These are phyloP conservation scores for Exutisphaerella laricina DNA, from an alignment of 2,329 filamentous ascomycete species.

Conservation along the genomic window DNA sequence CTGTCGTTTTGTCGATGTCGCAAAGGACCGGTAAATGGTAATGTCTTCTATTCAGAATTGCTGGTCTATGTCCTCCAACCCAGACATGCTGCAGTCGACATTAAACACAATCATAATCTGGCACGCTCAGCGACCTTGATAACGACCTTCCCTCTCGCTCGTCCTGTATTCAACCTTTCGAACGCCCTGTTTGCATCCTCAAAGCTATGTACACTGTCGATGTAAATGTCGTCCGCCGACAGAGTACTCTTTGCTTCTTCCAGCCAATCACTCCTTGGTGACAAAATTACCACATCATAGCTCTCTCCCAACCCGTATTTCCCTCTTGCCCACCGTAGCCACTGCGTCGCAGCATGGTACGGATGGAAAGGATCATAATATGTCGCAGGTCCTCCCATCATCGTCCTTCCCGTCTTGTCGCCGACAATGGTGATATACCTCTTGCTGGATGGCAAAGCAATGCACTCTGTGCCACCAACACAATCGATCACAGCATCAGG, in stretches of 20 bases:
- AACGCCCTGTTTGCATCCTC: slow-evolving; percentile 45
- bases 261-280: slow-evolving; percentile 44
- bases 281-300: slow-evolving; percentile 41
- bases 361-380: slow-evolving; percentile 28
- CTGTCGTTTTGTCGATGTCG: too few relatives aligned
- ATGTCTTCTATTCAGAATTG: too few relatives aligned
- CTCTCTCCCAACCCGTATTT: slow-evolving; percentile 32
- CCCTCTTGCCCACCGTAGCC: slow-evolving; percentile 35
- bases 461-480: slow-evolving; percentile 43
- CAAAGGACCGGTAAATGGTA: too few relatives aligned
- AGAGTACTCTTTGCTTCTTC: slow-evolving; percentile 51
- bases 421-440: slow-evolving; percentile 46
- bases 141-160: slow-evolving; percentile 33
- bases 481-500: slow-evolving; percentile 57
- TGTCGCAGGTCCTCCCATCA: slow-evolving; percentile 32
- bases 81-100: too few relatives aligned
- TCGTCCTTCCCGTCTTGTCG: slow-evolving; percentile 32
- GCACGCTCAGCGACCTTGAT: slow-evolving; percentile 17
- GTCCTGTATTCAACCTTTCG: slow-evolving; percentile 32
- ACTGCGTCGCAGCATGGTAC: slow-evolving; percentile 23
- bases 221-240: slow-evolving; percentile 45
- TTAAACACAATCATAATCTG: too few relatives aligned
- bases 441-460: slow-evolving; percentile 37
- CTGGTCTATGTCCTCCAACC: too few relatives aligned
- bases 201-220: slow-evolving; percentile 54